Evolutionary conservation across 306 rosid genomes (phyloP).

Genomic region (Cucumis sativus): Cucumber_9930_V3 NC_026657.2:8499001-8499500

Average conservation of each 20-base stretch:
- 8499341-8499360: too few relatives aligned
- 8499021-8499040: not conserved
- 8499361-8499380: too few relatives aligned
- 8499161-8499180: slow-evolving; percentile 4
- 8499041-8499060: not conserved
- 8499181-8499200: not conserved
- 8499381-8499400: too few relatives aligned
- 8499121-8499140: not conserved
- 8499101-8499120: not conserved
- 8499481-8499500: too few relatives aligned
- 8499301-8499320: too few relatives aligned
- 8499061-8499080: not conserved
- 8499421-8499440: too few relatives aligned
- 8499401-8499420: too few relatives aligned
- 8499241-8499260: not conserved
- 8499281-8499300: not conserved
- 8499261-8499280: not conserved
- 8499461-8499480: too few relatives aligned
- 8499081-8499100: not conserved
- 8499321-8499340: too few relatives aligned
- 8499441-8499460: too few relatives aligned
- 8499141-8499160: not conserved
- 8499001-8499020: slow-evolving; percentile 62
- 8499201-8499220: not conserved
- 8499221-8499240: not conserved